Evolutionary conservation across 164 flowering plant species (phyloP), one percentile per base, ranked within the genome.

Genomic region (Macadamia integrifolia): DNA sequence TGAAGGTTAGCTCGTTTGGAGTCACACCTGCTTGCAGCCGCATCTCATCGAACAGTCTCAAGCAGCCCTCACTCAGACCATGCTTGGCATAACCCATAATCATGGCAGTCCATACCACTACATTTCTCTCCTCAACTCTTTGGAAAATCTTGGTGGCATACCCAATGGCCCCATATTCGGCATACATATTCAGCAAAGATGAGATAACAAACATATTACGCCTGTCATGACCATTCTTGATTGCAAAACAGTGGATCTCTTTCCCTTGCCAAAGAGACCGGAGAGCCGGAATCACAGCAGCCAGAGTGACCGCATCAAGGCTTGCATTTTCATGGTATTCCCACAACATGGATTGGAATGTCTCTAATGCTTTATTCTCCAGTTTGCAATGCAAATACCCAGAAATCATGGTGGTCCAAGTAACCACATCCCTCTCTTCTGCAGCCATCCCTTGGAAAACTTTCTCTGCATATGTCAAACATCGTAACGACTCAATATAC

Each of bases 21-120:
- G 23, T 30, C 35, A 62, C 65, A 62, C 66, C 43, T 14, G 31
- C 23, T 40, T 55, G 66, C 18, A 12, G 7, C 56, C 6, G 43
- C 72, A 69, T 69, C 61, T 69, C 72, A 55, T 55, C 56, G 10
- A 69, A 69, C 12, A 69, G 72, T 62, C 66, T 55, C 53, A 69
- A 62, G 9, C 60, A 62, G 28, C 55, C 72, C 13, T 69, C 52
- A 3, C 66, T 42, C 8, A 52, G 72, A 5, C 66, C 72, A 43
- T 69, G 72, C 60, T 15, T 69, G 12, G 72, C 66, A 23, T 69
- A 69, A 61, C 66, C 72, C 15, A 66, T 62, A 40, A 69, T 62
- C 66, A 69, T 69, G 40, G 66, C 72, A 55, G 72, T 62, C 72
- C 66, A 62, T 9, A 30, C 72, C 17, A 56, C 72, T 23, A 69